phyloP scores from a whole-genome alignment of 179 eudicot genomes.

The Vitellaria paradoxa region DNA sequence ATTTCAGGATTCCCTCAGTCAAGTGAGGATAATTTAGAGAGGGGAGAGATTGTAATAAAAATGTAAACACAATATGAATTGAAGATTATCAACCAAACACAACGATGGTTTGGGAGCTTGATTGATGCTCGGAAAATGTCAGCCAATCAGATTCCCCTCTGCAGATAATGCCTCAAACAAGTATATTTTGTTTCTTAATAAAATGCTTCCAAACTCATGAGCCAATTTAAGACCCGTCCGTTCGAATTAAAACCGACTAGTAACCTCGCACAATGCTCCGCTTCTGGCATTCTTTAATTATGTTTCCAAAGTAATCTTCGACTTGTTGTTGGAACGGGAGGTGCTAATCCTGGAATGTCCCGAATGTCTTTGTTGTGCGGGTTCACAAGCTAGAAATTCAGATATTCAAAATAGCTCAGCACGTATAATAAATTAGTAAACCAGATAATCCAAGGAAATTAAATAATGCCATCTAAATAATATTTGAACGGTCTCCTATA shows the following conservation, averaged over 20 bases:
- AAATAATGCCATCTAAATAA: too few species aligned
- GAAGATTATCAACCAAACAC: background rate
- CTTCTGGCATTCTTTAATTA: conserved; percentile 21
- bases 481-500: too few species aligned
- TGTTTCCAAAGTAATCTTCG: conserved; percentile 62
- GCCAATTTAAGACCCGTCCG: background rate
- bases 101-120: background rate
- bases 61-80: background rate
- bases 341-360: conserved; percentile 93
- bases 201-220: conserved; percentile 1
- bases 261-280: background rate
- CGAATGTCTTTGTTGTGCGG: conserved; percentile 70
- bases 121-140: background rate
- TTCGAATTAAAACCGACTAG: background rate
- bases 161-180: background rate
- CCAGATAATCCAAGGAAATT: background rate
- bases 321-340: conserved; percentile 57
- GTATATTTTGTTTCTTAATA: background rate
- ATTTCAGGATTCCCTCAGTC: background rate
- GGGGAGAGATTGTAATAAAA: background rate
- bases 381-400: conserved; percentile 59
- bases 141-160: background rate
- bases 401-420: conserved; percentile 8
- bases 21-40: background rate
- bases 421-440: background rate